These are phyloP conservation scores for Panicum miliaceum DNA, from an alignment of 176 grass and related monocot genomes.

Conservation along the genomic window DNA sequence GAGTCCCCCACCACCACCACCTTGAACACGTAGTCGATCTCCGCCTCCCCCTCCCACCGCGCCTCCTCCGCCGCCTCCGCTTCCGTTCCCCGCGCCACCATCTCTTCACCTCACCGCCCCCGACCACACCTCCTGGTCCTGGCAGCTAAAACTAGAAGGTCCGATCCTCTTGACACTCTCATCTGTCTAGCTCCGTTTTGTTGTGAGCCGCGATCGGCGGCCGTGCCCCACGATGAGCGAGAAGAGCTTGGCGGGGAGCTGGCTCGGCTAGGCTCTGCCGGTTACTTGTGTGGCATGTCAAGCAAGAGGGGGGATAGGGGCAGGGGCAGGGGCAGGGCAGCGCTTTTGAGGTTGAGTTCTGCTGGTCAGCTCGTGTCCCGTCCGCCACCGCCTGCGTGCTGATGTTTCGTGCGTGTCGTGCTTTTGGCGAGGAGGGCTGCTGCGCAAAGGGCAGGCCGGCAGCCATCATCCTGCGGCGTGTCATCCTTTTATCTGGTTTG, in stretches of 20 bases:
- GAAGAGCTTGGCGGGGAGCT: not conserved
- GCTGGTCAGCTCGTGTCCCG: not conserved
- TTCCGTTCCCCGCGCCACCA: conserved; percentile 13
- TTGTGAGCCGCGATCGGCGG: too few relatives aligned
- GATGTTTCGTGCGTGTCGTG: not conserved
- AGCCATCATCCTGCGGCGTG: not conserved
- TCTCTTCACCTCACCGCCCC: not conserved
- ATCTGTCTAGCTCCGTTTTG: not conserved
- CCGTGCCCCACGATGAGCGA: too few relatives aligned
- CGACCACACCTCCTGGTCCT: not conserved
- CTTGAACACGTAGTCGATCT: conserved; percentile 77
- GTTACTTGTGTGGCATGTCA: conserved; percentile 11
- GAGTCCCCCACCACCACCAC: conserved; percentile 66
- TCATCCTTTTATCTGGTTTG: not conserved
- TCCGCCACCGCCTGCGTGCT: not conserved
- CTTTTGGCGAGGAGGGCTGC: conserved; percentile 40
- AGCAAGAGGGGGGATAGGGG: not conserved
- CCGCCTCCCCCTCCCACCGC: conserved; percentile 58
- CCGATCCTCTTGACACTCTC: too few relatives aligned
- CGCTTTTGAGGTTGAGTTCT: conserved; percentile 38
- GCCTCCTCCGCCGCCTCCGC: conserved; percentile 31
- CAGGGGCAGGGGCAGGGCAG: not conserved
- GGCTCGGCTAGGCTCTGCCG: not conserved
- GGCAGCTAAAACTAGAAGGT: too few relatives aligned
- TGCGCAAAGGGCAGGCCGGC: conserved; percentile 16